These are phyloP conservation scores for Aspergillus saccharolyticus DNA, from an alignment of 495 filamentous ascomycete species.

Conservation along the genomic window DNA sequence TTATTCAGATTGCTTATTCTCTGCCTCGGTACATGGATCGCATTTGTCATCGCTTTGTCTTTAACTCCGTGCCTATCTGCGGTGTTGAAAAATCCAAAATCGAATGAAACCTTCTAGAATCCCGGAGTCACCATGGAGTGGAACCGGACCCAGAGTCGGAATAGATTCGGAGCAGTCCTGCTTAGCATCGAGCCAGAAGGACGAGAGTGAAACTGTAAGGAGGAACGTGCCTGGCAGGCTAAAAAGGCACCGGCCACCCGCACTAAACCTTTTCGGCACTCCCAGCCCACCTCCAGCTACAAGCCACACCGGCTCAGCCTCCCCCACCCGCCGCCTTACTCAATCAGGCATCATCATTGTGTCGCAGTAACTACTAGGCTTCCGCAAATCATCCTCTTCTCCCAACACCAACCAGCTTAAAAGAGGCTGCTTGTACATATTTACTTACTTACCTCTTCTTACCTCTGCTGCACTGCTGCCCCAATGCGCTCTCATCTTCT, in stretches of 20 bases:
- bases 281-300: neutral
- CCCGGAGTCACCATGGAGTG: neutral
- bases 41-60: neutral
- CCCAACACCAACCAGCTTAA: neutral
- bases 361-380: neutral
- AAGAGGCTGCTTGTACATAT: too few species aligned
- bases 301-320: neutral
- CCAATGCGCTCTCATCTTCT: neutral
- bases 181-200: too few species aligned
- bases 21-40: neutral
- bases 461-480: neutral
- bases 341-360: neutral
- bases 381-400: slow-evolving; percentile 2
- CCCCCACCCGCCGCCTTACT: neutral
- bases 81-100: neutral
- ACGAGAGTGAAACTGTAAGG: neutral
- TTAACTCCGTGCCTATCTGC: neutral
- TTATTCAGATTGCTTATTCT: neutral
- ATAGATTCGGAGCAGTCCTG: neutral
- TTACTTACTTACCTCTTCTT: neutral
- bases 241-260: neutral
- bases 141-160: neutral
- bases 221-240: neutral
- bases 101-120: neutral
- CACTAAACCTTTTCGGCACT: neutral